Evolutionary conservation across 176 grass and related monocot genomes (phyloP).

Genomic region (Oryza longistaminata): DNA sequence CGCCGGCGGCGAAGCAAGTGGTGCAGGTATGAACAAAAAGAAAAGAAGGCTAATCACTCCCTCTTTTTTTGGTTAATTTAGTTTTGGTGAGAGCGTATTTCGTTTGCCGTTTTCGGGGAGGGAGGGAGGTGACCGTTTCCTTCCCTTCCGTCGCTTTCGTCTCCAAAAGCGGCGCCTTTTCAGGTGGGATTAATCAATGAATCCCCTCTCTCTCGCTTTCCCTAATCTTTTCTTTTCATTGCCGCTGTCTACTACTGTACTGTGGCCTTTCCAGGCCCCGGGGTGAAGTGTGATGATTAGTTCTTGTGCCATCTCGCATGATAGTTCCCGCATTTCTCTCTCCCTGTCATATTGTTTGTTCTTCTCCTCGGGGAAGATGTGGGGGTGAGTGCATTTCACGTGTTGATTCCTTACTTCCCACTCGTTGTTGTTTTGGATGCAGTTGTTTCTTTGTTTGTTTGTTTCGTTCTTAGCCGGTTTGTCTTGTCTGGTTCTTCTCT

Average conservation of each 20-base stretch:
- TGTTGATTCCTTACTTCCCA: constrained; percentile 17
- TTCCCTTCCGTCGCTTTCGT: constrained; percentile 33
- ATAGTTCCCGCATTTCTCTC: not conserved
- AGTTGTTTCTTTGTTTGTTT: constrained; percentile 39
- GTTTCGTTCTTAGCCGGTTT: constrained; percentile 31
- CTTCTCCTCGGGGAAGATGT: constrained; percentile 13
- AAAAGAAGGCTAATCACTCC: not conserved
- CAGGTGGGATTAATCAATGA: not conserved
- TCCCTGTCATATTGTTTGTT: not conserved
- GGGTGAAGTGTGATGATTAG: constrained; percentile 38
- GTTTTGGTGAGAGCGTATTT: not conserved
- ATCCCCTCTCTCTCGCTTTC: not conserved
- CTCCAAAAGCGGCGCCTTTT: constrained; percentile 55
- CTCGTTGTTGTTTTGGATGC: constrained; percentile 27
- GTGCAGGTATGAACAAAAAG: constrained; percentile 7
- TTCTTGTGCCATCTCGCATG: constrained; percentile 12
- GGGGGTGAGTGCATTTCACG: constrained; percentile 43
- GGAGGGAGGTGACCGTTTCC: constrained; percentile 1
- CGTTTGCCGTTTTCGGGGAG: constrained; percentile 33
- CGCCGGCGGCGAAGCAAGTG: not conserved
- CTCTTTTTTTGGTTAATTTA: not conserved
- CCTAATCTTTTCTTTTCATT: not conserved
- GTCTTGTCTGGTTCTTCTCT: constrained; percentile 5
- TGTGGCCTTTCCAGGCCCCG: constrained; percentile 21
- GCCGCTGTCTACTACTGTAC: not conserved